A percentile compares a stretch with the other conserved stretches of the same genome.
These are phyloP conservation scores for Lavandula angustifolia DNA, from an alignment of 257 asterid genomes.

Conservation along the genomic window DNA sequence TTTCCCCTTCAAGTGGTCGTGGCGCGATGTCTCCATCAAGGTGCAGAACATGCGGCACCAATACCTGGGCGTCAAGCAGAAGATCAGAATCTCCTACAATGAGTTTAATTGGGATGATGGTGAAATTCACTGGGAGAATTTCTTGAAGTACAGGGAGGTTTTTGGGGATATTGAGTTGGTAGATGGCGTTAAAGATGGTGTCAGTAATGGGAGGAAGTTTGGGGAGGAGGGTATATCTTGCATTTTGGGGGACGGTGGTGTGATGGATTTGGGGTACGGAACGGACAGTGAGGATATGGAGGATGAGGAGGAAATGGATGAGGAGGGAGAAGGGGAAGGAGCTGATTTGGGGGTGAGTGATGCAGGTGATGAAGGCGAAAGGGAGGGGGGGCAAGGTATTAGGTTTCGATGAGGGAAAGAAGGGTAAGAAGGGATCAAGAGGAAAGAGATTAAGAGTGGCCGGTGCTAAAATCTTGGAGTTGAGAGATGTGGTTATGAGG, in stretches of 20 bases:
- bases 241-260: slow-evolving; percentile 35
- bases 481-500: slow-evolving; percentile 58
- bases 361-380: slow-evolving; percentile 36
- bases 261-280: slow-evolving; percentile 47
- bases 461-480: slow-evolving; percentile 61
- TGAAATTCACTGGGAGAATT: slow-evolving; percentile 89
- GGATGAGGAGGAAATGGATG: slow-evolving; percentile 53
- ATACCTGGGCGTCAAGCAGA: slow-evolving; percentile 92
- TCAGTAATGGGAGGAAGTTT: slow-evolving; percentile 29
- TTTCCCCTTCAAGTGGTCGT: slow-evolving; percentile 92
- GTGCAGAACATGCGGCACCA: slow-evolving; percentile 99
- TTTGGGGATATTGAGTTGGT: slow-evolving; percentile 83
- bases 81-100: slow-evolving; percentile 59
- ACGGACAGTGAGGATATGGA: slow-evolving; percentile 59
- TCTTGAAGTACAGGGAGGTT: slow-evolving; percentile 77
- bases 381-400: slow-evolving; percentile 42
- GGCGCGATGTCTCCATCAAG: slow-evolving; percentile 96
- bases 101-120: slow-evolving; percentile 92
- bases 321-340: slow-evolving; percentile 35
- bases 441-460: slow-evolving; percentile 53
- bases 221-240: slow-evolving; percentile 46
- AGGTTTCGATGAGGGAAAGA: slow-evolving; percentile 36
- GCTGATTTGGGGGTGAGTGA: slow-evolving; percentile 44
- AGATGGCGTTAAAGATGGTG: slow-evolving; percentile 33
- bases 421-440: slow-evolving; percentile 39